phyloP scores from a whole-genome alignment of 768 basidiomycete genomes.

The Hygrophorus russula region DNA sequence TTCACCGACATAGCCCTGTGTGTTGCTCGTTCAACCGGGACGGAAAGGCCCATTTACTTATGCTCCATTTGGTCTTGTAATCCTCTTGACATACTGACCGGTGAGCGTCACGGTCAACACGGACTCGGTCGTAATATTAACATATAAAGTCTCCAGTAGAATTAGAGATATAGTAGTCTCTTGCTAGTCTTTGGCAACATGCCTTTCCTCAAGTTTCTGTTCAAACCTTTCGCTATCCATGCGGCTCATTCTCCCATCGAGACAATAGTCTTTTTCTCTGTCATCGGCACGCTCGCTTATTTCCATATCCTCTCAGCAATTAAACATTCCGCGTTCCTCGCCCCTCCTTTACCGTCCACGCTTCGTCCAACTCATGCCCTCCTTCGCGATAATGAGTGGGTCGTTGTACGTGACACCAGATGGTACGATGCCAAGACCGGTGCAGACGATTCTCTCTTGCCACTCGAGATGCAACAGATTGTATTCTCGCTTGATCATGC shows the following conservation, averaged over 20 bases:
- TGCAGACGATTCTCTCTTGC: slow-evolving; percentile 18
- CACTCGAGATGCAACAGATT: slow-evolving; percentile 67
- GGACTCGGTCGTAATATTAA: too few species aligned
- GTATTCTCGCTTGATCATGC: slow-evolving; percentile 41
- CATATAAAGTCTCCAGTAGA: too few species aligned
- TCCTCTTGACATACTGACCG: too few species aligned
- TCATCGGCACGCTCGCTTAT: slow-evolving; percentile 86
- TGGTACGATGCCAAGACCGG: slow-evolving; percentile 30
- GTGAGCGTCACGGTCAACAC: too few species aligned
- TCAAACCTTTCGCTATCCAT: slow-evolving; percentile 59
- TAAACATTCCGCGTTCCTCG: slow-evolving; percentile 78
- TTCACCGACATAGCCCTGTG: too few species aligned
- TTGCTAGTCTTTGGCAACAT: neutral
- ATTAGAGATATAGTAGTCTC: too few species aligned
- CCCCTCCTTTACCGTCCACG: slow-evolving; percentile 34
- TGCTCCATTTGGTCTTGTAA: too few species aligned
- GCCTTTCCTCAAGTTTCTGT: slow-evolving; percentile 37
- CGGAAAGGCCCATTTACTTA: too few species aligned
- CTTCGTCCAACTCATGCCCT: slow-evolving; percentile 48
- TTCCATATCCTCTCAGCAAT: slow-evolving; percentile 88
- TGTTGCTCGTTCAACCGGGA: too few species aligned
- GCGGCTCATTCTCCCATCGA: slow-evolving; percentile 76
- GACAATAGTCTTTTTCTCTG: slow-evolving; percentile 82
- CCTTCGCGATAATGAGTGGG: slow-evolving; percentile 49
- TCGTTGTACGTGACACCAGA: slow-evolving; percentile 41